phyloP scores from a whole-genome alignment of 441 rosid species.

The Euphorbia schlechtendalii region DNA sequence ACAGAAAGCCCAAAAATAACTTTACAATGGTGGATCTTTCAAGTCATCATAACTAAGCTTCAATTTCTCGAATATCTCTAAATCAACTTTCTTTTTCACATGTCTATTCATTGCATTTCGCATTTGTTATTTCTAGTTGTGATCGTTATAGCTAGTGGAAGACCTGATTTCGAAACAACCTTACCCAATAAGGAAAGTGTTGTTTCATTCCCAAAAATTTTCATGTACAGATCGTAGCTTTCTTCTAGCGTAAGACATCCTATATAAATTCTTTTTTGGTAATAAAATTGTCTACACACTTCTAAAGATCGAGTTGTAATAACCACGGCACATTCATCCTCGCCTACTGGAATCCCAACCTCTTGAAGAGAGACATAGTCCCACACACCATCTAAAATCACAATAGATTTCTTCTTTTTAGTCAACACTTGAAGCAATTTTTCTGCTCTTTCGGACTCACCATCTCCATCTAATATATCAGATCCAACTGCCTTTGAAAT shows the following conservation, averaged over 20 bases:
- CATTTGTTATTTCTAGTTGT: too few species aligned
- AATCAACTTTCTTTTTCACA: too few species aligned
- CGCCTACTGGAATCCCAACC: conserved; percentile 1
- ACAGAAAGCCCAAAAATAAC: too few species aligned
- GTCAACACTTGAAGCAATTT: not conserved
- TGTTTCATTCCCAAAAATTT: too few species aligned
- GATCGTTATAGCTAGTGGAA: too few species aligned
- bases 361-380: not conserved
- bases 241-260: not conserved
- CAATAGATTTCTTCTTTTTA: not conserved
- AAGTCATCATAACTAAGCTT: too few species aligned
- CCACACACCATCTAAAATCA: conserved; percentile 15
- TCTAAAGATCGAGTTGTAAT: not conserved
- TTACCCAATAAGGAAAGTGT: too few species aligned
- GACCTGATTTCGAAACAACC: too few species aligned
- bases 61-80: too few species aligned
- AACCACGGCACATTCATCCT: not conserved
- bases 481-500: too few species aligned
- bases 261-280: not conserved
- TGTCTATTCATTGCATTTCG: too few species aligned
- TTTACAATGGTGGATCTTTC: too few species aligned
- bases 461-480: not conserved
- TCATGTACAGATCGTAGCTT: not conserved
- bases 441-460: not conserved
- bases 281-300: not conserved